A percentile compares a stretch with the other conserved stretches of the same genome.
Evolutionary conservation across 345 rosid genomes (phyloP).

Genomic region (Hevea brasiliensis): DNA sequence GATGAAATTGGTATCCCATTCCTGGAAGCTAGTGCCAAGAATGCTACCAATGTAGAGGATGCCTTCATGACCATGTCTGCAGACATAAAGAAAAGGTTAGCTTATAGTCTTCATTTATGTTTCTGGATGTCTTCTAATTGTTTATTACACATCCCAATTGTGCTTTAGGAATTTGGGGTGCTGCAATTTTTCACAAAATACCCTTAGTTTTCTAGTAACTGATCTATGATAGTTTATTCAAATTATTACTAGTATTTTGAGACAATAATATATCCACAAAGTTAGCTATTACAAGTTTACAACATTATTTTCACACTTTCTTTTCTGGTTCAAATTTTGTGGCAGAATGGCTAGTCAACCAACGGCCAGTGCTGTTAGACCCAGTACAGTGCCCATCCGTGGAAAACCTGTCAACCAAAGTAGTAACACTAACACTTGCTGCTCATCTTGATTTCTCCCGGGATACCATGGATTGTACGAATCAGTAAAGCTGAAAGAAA

Average conservation of each 20-base stretch:
- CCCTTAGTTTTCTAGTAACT: no score
- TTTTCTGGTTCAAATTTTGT: not conserved
- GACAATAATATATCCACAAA: not conserved
- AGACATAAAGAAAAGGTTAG: conserved; percentile 59
- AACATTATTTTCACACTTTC: not conserved
- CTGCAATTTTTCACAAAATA: no score
- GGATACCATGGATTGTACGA: not conserved
- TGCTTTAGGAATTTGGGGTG: no score
- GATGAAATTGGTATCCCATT: conserved; percentile 72
- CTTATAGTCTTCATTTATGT: not conserved
- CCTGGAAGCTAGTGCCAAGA: conserved; percentile 75
- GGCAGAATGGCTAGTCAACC: conserved; percentile 97
- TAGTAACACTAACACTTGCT: conserved; percentile 70
- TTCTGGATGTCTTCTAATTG: not conserved
- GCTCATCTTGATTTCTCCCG: conserved; percentile 56
- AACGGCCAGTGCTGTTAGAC: conserved; percentile 55
- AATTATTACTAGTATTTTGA: not conserved
- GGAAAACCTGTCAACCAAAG: conserved; percentile 89
- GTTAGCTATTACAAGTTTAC: not conserved
- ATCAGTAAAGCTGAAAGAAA: not conserved
- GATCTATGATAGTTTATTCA: no score
- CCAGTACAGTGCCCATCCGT: conserved; percentile 74
- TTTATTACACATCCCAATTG: not conserved
- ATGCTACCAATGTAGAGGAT: conserved; percentile 60
- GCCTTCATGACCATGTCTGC: conserved; percentile 80